Evolutionary conservation across 2,329 filamentous ascomycete species (phyloP).

Genomic region (Teratosphaeria pseudoeucalypti): DNA sequence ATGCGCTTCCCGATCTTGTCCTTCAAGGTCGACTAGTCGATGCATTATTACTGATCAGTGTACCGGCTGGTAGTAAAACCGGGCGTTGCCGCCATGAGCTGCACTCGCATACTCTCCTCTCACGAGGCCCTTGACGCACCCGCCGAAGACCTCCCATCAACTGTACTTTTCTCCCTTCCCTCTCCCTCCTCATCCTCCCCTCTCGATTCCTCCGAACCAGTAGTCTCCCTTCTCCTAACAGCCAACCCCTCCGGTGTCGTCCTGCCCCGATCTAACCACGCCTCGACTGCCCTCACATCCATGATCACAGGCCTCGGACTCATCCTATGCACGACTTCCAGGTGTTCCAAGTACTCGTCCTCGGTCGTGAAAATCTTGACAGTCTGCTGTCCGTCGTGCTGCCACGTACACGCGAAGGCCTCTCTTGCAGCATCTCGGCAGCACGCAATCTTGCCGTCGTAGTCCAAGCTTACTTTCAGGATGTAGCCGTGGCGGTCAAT

Average conservation of each 20-base stretch:
- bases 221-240: background rate
- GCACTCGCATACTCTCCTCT: background rate
- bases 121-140: background rate
- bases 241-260: background rate
- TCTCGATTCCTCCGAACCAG: background rate
- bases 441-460: background rate
- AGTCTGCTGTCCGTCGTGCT: background rate
- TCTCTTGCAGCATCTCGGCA: background rate
- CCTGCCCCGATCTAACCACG: background rate
- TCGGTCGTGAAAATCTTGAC: background rate
- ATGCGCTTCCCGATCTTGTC: no score
- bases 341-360: background rate
- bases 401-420: background rate
- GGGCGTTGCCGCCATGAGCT: background rate
- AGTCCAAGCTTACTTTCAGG: background rate
- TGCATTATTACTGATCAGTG: no score
- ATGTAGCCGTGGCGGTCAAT: background rate
- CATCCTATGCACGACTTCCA: background rate
- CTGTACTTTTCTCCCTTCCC: background rate
- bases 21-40: no score
- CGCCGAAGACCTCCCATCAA: background rate
- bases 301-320: background rate
- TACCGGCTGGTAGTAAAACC: no score
- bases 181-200: background rate
- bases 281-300: background rate